Evolutionary conservation across 1,139 yeast species (phyloP).

Genomic region (Candida sanyaensis): DNA sequence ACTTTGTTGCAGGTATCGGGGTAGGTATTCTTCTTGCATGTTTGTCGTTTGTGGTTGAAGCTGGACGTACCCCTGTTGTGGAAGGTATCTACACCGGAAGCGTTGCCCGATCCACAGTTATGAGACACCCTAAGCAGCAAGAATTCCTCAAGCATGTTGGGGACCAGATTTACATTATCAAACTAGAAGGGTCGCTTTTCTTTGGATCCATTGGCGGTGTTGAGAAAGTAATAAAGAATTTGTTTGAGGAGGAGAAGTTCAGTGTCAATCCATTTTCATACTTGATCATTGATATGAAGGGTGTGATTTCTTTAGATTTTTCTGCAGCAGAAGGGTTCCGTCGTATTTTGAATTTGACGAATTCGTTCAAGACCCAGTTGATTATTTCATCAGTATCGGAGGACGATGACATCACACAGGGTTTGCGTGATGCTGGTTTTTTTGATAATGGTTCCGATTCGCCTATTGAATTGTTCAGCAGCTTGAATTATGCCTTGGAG

Average conservation of each 20-base stretch:
- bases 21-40: conserved; percentile 92
- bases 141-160: conserved; percentile 86
- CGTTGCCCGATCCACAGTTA: conserved; percentile 88
- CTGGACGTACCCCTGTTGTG: conserved; percentile 82
- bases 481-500: conserved; percentile 85
- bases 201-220: conserved; percentile 95
- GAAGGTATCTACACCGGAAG: conserved; percentile 83
- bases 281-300: conserved; percentile 80
- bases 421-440: conserved; percentile 72
- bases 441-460: conserved; percentile 49
- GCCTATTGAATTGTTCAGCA: conserved; percentile 63
- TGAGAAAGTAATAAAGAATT: conserved; percentile 68
- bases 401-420: conserved; percentile 60
- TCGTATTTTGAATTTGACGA: conserved; percentile 76
- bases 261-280: conserved; percentile 65
- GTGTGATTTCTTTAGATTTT: conserved; percentile 81
- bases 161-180: conserved; percentile 84
- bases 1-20: conserved; percentile 88
- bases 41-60: conserved; percentile 86
- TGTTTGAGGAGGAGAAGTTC: conserved; percentile 63
- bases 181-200: conserved; percentile 83
- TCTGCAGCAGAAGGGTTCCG: conserved; percentile 97
- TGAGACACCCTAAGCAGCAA: conserved; percentile 88
- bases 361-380: conserved; percentile 68
- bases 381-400: conserved; percentile 75